Evolutionary conservation across 192 early-diverging fungal species (phyloP).

Genomic region (Lobosporangium transversale): DNA sequence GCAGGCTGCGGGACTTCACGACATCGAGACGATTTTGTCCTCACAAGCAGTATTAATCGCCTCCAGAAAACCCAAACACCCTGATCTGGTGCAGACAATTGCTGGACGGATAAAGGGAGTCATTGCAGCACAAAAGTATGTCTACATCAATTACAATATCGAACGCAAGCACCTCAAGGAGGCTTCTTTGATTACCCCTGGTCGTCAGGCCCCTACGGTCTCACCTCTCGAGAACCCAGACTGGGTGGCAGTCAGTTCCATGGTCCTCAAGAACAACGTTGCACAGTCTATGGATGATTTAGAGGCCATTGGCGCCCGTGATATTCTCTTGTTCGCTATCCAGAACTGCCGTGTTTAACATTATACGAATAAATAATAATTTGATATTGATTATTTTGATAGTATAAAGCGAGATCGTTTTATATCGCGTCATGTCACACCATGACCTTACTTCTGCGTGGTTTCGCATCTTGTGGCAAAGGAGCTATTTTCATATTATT

Average conservation of each 20-base stretch:
- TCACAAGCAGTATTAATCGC: slow-evolving; percentile 93
- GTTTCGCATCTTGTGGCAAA: no score
- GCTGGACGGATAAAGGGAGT: slow-evolving; percentile 89
- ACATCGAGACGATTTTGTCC: slow-evolving; percentile 82
- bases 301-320: slow-evolving; percentile 85
- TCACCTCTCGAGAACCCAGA: slow-evolving; percentile 82
- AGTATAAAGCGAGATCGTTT: no score
- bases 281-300: slow-evolving; percentile 93
- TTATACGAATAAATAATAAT: no score
- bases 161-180: slow-evolving; percentile 65
- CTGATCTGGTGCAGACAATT: slow-evolving; percentile 81
- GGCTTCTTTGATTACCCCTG: slow-evolving; percentile 86
- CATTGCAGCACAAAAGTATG: slow-evolving; percentile 87
- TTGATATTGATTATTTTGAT: no score
- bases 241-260: slow-evolving; percentile 92
- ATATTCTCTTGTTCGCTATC: slow-evolving; percentile 88
- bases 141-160: slow-evolving; percentile 94
- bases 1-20: slow-evolving; percentile 95
- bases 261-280: slow-evolving; percentile 83
- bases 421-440: no score
- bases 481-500: no score
- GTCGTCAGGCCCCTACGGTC: slow-evolving; percentile 92
- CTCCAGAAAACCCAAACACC: slow-evolving; percentile 80
- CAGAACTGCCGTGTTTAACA: slow-evolving; percentile 83
- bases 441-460: no score